These are phyloP conservation scores for Acanthamoeba quina DNA, from an alignment of 208 protist genomes.

Conservation along the genomic window DNA sequence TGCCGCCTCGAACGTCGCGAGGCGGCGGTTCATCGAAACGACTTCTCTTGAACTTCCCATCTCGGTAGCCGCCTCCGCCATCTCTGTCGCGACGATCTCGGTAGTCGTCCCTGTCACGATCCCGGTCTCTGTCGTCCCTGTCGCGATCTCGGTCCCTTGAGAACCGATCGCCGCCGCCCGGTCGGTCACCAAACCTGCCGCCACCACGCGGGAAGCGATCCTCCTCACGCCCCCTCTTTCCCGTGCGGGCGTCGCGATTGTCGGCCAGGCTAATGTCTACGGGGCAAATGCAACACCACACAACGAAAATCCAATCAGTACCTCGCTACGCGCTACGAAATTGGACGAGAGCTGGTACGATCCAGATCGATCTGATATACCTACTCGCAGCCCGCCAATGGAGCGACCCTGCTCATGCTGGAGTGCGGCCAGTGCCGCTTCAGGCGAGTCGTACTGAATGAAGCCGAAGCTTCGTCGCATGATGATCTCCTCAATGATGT, in stretches of 20 bases:
- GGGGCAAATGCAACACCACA: not conserved
- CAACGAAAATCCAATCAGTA: not conserved
- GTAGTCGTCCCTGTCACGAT: not conserved
- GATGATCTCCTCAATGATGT: slow-evolving; percentile 71
- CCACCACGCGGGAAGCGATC: not conserved
- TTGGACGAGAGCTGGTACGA: not conserved
- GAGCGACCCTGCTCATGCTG: slow-evolving; percentile 55
- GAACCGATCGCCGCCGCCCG: not conserved
- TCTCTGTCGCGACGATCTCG: not conserved
- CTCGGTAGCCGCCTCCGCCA: not conserved
- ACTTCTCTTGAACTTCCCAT: slow-evolving; percentile 9
- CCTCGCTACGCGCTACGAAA: not conserved
- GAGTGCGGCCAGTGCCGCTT: slow-evolving; percentile 15
- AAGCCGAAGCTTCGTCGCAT: slow-evolving; percentile 70
- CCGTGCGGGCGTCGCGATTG: slow-evolving; percentile 9
- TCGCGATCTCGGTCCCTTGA: not conserved
- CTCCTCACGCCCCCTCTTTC: not conserved
- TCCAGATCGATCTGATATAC: not conserved
- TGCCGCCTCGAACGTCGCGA: not conserved
- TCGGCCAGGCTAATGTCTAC: slow-evolving; percentile 64
- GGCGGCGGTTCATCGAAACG: slow-evolving; percentile 38
- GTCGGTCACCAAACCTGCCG: not conserved
- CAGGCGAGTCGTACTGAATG: slow-evolving; percentile 73
- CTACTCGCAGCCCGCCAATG: slow-evolving; percentile 52
- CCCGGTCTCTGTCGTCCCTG: slow-evolving; percentile 9